phyloP scores from a whole-genome alignment of 169 alveolate species.

The Plasmodium coatneyi region DNA sequence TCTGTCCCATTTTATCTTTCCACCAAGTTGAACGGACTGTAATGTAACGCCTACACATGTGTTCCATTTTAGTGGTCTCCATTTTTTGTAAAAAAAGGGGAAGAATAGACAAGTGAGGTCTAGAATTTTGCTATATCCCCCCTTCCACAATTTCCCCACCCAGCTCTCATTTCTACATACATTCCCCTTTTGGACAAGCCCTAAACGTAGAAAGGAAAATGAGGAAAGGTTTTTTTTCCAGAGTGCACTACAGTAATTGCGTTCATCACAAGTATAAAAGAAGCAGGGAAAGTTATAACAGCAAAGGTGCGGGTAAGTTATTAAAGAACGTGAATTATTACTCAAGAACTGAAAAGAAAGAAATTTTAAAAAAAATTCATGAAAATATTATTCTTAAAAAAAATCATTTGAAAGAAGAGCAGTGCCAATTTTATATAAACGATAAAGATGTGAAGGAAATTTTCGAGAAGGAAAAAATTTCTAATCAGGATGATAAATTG shows the following conservation, averaged over 20 bases:
- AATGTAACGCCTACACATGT: not conserved
- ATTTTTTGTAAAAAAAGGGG: not conserved
- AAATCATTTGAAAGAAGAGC: constrained; percentile 10
- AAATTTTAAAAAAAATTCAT: constrained; percentile 34
- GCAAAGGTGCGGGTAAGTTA: not conserved
- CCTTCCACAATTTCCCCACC: not conserved
- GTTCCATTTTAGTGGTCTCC: not conserved
- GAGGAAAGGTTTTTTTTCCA: constrained; percentile 2
- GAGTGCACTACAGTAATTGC: not conserved
- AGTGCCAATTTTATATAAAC: constrained; percentile 18
- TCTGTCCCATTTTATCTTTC: not conserved
- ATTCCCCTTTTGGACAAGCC: not conserved
- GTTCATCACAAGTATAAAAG: not conserved
- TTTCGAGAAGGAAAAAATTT: constrained; percentile 50
- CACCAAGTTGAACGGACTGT: not conserved
- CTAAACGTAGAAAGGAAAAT: constrained; percentile 24
- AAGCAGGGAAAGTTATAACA: not conserved
- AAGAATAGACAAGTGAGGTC: not conserved
- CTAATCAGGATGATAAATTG: constrained; percentile 21
- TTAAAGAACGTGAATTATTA: constrained; percentile 33
- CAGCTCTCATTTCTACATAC: not conserved
- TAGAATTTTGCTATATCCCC: not conserved
- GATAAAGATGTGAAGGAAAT: constrained; percentile 49
- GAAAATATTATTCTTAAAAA: constrained; percentile 39
- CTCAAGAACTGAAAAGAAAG: constrained; percentile 57